phyloP scores from a whole-genome alignment of 306 rosid species.

The Canavalia ensiformis region DNA sequence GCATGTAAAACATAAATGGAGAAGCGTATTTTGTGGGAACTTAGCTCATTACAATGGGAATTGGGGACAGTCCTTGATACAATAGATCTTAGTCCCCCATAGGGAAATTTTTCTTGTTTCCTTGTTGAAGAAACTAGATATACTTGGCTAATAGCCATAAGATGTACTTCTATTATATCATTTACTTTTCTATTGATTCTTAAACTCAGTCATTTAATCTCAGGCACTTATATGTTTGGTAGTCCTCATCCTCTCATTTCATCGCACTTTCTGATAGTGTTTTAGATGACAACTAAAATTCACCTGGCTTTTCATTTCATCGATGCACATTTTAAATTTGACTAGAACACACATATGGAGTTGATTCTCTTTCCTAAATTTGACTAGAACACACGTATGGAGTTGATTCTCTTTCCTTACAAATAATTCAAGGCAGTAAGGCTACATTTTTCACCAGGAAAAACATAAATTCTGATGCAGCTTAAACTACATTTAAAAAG shows the following conservation, averaged over 20 bases:
- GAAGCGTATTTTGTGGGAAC: constrained; percentile 17
- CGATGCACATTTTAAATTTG: not conserved
- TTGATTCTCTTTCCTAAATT: constrained; percentile 15
- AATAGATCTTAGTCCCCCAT: not conserved
- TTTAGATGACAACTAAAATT: constrained; percentile 19
- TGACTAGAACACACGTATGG: constrained; percentile 7
- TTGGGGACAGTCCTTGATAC: constrained; percentile 4
- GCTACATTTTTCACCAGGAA: not conserved
- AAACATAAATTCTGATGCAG: not conserved
- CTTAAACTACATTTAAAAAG: not conserved
- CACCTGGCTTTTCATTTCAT: not conserved
- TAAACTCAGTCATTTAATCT: not conserved
- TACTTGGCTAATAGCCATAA: not conserved
- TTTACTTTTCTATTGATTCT: constrained; percentile 11
- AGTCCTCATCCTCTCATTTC: not conserved
- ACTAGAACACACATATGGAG: constrained; percentile 10
- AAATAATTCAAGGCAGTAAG: constrained; percentile 22
- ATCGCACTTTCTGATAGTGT: not conserved
- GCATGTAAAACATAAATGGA: not conserved
- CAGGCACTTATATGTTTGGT: not conserved
- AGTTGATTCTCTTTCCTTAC: constrained; percentile 14
- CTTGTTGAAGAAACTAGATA: constrained; percentile 19
- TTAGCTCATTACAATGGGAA: not conserved
- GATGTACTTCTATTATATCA: not conserved
- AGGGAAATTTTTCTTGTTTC: not conserved